phyloP scores from a whole-genome alignment of 345 rosid genomes.

The Boechera stricta region DNA sequence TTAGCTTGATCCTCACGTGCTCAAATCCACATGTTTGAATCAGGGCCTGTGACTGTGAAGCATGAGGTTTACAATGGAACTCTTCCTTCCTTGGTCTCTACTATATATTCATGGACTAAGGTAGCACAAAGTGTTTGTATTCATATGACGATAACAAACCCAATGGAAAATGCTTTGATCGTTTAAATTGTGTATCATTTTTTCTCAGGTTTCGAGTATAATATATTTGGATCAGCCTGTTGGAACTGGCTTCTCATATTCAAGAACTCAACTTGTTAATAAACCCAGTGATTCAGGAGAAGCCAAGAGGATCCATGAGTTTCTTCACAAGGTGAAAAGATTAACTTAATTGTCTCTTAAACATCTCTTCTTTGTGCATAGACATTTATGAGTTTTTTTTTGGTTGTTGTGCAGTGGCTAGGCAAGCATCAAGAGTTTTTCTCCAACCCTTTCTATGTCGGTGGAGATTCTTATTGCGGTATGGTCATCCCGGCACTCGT shows the following conservation, averaged over 20 bases:
- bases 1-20: background rate
- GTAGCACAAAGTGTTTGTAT: slow-evolving; percentile 53
- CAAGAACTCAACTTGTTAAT: slow-evolving; percentile 46
- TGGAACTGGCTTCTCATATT: slow-evolving; percentile 81
- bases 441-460: slow-evolving; percentile 58
- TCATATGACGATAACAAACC: slow-evolving; percentile 41
- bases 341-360: slow-evolving; percentile 34
- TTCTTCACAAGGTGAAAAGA: slow-evolving; percentile 55
- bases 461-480: slow-evolving; percentile 80
- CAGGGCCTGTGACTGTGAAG: slow-evolving; percentile 66
- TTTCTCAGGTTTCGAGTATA: slow-evolving; percentile 63
- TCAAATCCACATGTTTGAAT: background rate
- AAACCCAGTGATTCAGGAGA: slow-evolving; percentile 55
- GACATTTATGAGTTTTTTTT: background rate
- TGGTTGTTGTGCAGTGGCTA: slow-evolving; percentile 60
- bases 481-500: slow-evolving; percentile 56
- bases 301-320: slow-evolving; percentile 52
- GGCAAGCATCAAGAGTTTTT: slow-evolving; percentile 58
- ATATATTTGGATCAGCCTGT: slow-evolving; percentile 77
- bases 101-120: slow-evolving; percentile 78
- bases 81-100: slow-evolving; percentile 61
- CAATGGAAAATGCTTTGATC: slow-evolving; percentile 48
- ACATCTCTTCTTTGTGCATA: slow-evolving; percentile 14
- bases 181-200: slow-evolving; percentile 20
- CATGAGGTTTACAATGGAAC: slow-evolving; percentile 63